Conservation (phyloP, 305 asterid genomes). For the Withania somnifera region DNA sequence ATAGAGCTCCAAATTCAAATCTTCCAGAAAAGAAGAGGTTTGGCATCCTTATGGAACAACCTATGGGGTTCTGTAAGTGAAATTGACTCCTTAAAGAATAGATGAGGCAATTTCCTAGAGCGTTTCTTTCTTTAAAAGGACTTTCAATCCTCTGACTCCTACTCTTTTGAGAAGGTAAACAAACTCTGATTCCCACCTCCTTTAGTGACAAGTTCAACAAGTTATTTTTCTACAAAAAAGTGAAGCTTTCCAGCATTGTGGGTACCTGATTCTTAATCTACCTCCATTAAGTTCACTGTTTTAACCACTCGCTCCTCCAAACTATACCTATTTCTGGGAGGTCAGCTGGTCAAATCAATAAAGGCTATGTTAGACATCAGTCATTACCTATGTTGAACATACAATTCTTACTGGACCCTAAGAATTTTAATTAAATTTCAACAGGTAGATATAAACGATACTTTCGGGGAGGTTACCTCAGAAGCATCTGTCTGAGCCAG, state of each 20-base stretch:
- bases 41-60: not conserved
- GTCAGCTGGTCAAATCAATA: not conserved
- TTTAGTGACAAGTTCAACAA: not conserved
- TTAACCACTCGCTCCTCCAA: not conserved
- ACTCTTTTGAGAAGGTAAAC: too few relatives aligned
- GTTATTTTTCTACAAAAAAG: not conserved
- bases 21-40: not conserved
- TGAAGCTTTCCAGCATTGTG: not conserved
- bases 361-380: not conserved
- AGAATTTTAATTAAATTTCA: not conserved
- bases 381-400: not conserved
- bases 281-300: not conserved
- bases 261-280: not conserved
- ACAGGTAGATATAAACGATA: not conserved
- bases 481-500: constrained; percentile 64
- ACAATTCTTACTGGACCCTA: not conserved
- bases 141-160: not conserved
- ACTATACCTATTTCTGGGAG: not conserved
- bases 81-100: not conserved
- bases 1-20: not conserved
- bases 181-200: not conserved
- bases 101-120: not conserved
- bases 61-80: not conserved
- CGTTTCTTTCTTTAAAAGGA: not conserved
- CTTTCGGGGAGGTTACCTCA: constrained; percentile 38